phyloP scores from a whole-genome alignment of 148 eudicot species.

The Vaccinium vitisidaea region DNA sequence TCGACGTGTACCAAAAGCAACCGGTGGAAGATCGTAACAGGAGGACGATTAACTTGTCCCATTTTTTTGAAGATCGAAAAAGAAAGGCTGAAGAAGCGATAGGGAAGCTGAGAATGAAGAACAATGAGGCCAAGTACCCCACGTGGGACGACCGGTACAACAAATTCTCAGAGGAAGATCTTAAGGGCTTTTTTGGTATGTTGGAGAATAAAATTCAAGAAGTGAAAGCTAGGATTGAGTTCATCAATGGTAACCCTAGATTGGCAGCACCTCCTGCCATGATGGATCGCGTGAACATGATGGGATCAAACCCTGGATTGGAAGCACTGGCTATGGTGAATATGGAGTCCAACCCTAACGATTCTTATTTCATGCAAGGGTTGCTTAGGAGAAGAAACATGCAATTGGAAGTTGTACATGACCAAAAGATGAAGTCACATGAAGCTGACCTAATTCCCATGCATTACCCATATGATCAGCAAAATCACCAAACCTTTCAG shows the following conservation, averaged over 20 bases:
- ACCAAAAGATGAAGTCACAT: background rate
- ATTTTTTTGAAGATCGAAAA: constrained; percentile 1
- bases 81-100: background rate
- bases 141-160: constrained; percentile 10
- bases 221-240: background rate
- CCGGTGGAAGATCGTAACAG: background rate
- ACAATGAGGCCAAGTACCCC: constrained; percentile 8
- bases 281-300: background rate
- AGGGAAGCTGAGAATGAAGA: background rate
- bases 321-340: background rate
- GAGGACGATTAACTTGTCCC: background rate
- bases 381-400: background rate
- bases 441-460: background rate
- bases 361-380: background rate
- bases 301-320: background rate
- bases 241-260: background rate
- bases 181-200: background rate
- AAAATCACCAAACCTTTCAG: background rate
- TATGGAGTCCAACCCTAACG: background rate
- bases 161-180: background rate
- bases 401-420: background rate
- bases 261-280: background rate
- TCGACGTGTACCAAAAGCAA: constrained; percentile 11
- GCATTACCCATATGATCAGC: background rate
- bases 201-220: background rate